Base-by-base conservation (phyloP, 345 rosid genomes). In the Populus davidiana region DNA sequence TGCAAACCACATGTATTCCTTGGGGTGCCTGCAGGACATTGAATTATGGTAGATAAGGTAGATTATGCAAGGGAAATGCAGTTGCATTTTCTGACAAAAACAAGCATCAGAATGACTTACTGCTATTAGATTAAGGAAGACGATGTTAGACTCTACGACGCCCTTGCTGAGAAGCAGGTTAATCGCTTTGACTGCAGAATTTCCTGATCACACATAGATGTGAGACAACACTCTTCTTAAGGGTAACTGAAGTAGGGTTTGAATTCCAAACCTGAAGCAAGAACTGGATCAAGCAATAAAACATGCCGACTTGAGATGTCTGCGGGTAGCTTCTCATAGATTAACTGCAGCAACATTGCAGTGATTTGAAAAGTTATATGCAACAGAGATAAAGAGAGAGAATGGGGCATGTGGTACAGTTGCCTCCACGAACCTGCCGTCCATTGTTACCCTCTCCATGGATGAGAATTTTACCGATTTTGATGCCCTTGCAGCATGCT, bases 401-500 rank as follows among this genome's bases (percentile, higher is more conserved):
- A 61, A 6, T 7, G 71, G 74, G 73, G 62, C 14, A 38, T 4
- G 31, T 38, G 13, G 38, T 64, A 62, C 41, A 3, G 67, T 41
- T 38, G 29, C 75, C 31, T 54, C 74, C n/a, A 84, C 86, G 1
- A 62, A 94, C 97, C 95, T 93, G 94, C 44, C 93, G 84, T 77
- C 98, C 97, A 74, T 84, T 85, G 71, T 79, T 85, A 43, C 91
- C 91, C 83, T 87, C 94, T 83, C 93, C 87, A 71, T 90, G 97
- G 71, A 93, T 93, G 41, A 93, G 93, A 56, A 95, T 89, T 87
- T 93, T 95, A 43, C 99, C 98, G 27, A 95, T 90, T 84, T 91
- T 95, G 72, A 91, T 92, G 74, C 98, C 91, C 71, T 95, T 93
- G 83, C 99, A 93, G 76, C 99, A 95, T 25, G 98, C 99, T 81